Base-by-base conservation (phyloP, 257 asterid species). In the Solanum clarkiae region DNA sequence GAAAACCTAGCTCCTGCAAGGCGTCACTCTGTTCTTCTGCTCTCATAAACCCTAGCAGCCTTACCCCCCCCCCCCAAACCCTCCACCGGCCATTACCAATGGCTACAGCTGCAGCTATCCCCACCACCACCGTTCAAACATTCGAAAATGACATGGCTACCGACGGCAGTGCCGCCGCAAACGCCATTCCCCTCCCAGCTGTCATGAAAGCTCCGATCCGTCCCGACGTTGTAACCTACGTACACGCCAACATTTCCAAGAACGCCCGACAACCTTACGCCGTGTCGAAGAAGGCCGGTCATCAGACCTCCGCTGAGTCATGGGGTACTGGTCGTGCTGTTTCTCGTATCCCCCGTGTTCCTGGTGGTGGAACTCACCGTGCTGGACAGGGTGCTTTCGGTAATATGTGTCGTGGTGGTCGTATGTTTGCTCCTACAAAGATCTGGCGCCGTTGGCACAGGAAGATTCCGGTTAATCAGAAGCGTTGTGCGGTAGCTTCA, bases 301-400 rank as follows among this genome's bases (percentile, higher is more conserved):
- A 95, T 90, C 98, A 95, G 89, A 95, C 98, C 82, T 93, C 98
- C 29, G 97, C 98, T 42, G 98, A 93, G 83, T 95, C 98, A 12
- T 95, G 98, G 98, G 98, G 98, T 8, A 95, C 98, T 4, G 98
- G 97, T 5, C 97, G 98, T 11, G 98, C 98, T 17, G 98, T 95
- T 6, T 93, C 98, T 0, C 97, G 97, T 93, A 95, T 95, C 85
- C 98, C 98, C 55, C 98, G 98, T 63, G 98, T 95, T 16, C 89
- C 98, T 4, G 98, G 98, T 0, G 98, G 98, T 0, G 98, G 98
- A n/a, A 95, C 98, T 32, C 98, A 95, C 90, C 95, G 98, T 53
- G 98, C 98, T 5, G 98, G 98, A 0, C 98, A 95, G 88, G 98
- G 91, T 42, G 98, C 98, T 45, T 95, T 88, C 70, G 98, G 98